Base-by-base conservation (phyloP, 345 rosid genomes). In the Euphorbia peplus region DNA sequence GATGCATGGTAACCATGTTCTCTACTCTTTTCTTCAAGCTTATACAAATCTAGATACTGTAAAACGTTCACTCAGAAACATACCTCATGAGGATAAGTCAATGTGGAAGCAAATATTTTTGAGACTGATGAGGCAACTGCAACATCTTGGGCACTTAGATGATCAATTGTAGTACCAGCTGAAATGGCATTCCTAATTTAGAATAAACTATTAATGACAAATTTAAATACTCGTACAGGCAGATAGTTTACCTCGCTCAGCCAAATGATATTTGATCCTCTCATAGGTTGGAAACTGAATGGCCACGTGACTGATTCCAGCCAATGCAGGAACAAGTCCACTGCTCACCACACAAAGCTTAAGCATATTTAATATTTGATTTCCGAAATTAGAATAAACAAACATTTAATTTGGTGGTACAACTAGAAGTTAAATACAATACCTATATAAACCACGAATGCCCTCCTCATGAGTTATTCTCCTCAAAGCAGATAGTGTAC, bases 81-180 rank as follows among this genome's bases (percentile, higher is more conserved):
- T 82, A 88, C 98, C 95, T 92, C 96, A 56, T 92, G 96, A 3
- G 98, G 98, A 83, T 90, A 90, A 16, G 98, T 88, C 77, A 86
- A 69, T 50, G 96, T 84, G n/a, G 96, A 92, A 26, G 98, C 95
- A 79, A 92, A 88, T 79, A 90, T 84, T 84, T 88, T 90, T 48
- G 96, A 90, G 55, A 92, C 81, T 24, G 96, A 92, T 35, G 96
- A 92, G 48, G 95, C 95, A 60, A 88, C 80, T n/a, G 95, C 96
- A 71, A 90, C 96, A 80, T 90, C 91, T 11, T 83, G 81, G 24
- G 95, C 95, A 71, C 87, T 56, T 13, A 88, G 83, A 76, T 83
- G 87, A 80, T 92, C 96, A 60, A 76, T 75, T 35, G 88, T 71
- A 30, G 85, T 85, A 66, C 84, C 74, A 66, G 83, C 95, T 92